Evolutionary conservation across 495 filamentous ascomycete genomes (phyloP), one percentile per base, ranked within the genome.

Genomic region (Rhypophila decipiens): DNA sequence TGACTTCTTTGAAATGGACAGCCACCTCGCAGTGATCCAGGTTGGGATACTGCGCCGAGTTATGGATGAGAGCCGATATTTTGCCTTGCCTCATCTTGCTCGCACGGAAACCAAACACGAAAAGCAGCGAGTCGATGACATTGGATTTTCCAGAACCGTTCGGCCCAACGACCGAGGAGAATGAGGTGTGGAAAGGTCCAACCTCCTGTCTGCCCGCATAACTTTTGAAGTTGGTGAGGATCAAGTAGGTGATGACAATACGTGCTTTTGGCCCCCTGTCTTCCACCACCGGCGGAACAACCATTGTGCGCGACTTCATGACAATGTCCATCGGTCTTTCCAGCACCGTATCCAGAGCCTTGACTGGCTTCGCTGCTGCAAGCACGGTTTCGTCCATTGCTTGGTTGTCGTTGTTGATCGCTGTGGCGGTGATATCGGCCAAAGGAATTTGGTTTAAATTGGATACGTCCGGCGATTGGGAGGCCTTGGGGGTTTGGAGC

Each of bases 11-110:
- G 59, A 98, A 98, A 54, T 95, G 85, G 7, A 98, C 93, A 52
- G 90, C 86, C 5, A 98, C 93, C 65, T 97, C 94, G 65, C 93
- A 98, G 59, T 80, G 82, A 36, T 88, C 85, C 5, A 97, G 72
- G 49, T 95, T 75, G 1, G 94, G 89, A 51, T 83, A 81, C 31
- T 84, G 77, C 2, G 90, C 89, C 27, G 91, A 96, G 64, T 96
- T 97, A 62, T 98, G 93, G 48, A 98, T 97, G 51, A 98, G 67
- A 17, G 93, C 93, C 2, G 93, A 97, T 33, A 98, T 90, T 70
- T 98, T 98, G 59, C 93, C 94, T 65, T 98, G 93, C 58, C 93
- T 77, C 93, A 98, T 98, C 70, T 98, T 98, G 73, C 91, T 97
- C 20, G 93, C 93, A 41, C 93, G 84, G 70, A 98, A 98, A 35